A percentile compares a stretch with the other conserved stretches of the same genome.
Evolutionary conservation across 768 basidiomycete species (phyloP).

Genomic region (Clitopilus passeckerianus): DNA sequence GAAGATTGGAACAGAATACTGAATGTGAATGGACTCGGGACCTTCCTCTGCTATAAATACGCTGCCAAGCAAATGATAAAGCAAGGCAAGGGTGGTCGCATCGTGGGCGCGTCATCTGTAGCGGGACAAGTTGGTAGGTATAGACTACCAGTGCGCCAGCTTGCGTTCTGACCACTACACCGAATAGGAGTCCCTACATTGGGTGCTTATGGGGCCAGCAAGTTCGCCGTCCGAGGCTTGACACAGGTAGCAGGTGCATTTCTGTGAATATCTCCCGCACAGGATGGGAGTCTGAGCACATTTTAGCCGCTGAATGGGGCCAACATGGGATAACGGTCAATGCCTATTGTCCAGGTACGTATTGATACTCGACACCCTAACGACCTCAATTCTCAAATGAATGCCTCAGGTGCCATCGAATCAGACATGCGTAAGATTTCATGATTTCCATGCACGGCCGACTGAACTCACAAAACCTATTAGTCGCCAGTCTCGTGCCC

Average conservation of each 20-base stretch:
- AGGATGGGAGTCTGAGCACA: neutral
- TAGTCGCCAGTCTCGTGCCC: neutral
- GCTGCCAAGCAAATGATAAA: slow-evolving; percentile 37
- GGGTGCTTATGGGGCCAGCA: slow-evolving; percentile 25
- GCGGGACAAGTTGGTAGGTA: slow-evolving; percentile 27
- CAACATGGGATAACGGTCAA: slow-evolving; percentile 24
- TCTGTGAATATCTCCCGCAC: neutral
- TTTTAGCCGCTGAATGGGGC: slow-evolving; percentile 16
- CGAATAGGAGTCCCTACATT: slow-evolving; percentile 7
- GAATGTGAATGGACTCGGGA: slow-evolving; percentile 28
- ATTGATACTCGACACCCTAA: too few relatives aligned
- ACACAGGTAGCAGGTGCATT: slow-evolving; percentile 19
- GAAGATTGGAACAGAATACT: slow-evolving; percentile 27
- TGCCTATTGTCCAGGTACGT: slow-evolving; percentile 20
- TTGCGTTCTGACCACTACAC: too few relatives aligned
- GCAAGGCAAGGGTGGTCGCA: slow-evolving; percentile 37
- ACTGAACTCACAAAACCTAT: too few relatives aligned
- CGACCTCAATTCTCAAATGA: too few relatives aligned
- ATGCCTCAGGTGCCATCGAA: slow-evolving; percentile 1
- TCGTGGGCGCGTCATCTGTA: slow-evolving; percentile 37
- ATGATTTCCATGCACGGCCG: neutral
- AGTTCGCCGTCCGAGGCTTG: slow-evolving; percentile 36
- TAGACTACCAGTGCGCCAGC: neutral
- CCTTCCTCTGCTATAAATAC: slow-evolving; percentile 35
- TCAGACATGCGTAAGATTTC: slow-evolving; percentile 2